phyloP scores from a whole-genome alignment of 768 basidiomycete species.

The Lactarius akahatsu region DNA sequence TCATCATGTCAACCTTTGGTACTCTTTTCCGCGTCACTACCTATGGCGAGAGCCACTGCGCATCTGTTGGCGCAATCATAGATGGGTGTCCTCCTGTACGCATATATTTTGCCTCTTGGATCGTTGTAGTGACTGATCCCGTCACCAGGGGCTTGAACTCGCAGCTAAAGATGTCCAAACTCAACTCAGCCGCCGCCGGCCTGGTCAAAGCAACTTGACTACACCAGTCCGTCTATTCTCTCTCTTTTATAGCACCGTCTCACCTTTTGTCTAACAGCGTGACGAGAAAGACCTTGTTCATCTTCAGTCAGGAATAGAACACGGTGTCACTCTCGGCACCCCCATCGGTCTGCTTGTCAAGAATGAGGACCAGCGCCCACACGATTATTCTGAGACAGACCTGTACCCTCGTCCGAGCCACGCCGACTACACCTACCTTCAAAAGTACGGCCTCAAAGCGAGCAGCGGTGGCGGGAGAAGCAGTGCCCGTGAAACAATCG shows the following conservation, averaged over 20 bases:
- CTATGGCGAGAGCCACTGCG: constrained; percentile 97
- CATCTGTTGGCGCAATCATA: constrained; percentile 95
- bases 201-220: constrained; percentile 95
- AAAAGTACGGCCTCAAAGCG: constrained; percentile 97
- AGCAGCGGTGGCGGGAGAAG: constrained; percentile 95
- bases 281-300: constrained; percentile 95
- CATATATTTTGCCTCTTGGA: constrained; percentile 7
- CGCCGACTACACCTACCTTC: constrained; percentile 96
- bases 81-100: constrained; percentile 95
- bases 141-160: constrained; percentile 72
- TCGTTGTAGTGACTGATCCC: background rate
- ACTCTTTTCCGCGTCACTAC: constrained; percentile 91
- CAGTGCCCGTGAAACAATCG: constrained; percentile 95
- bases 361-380: constrained; percentile 97
- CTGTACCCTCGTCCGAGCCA: constrained; percentile 96
- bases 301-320: constrained; percentile 91
- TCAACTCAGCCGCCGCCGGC: constrained; percentile 87
- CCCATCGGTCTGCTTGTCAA: constrained; percentile 96
- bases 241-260: background rate
- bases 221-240: constrained; percentile 71
- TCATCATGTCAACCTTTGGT: constrained; percentile 91
- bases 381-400: constrained; percentile 98
- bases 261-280: constrained; percentile 50
- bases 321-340: constrained; percentile 93
- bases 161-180: constrained; percentile 82